Percentiles rank a stretch among this genome's conserved stretches.
phyloP scores from a whole-genome alignment of 176 grass and related monocot genomes.

The Phyllostachys edulis region DNA sequence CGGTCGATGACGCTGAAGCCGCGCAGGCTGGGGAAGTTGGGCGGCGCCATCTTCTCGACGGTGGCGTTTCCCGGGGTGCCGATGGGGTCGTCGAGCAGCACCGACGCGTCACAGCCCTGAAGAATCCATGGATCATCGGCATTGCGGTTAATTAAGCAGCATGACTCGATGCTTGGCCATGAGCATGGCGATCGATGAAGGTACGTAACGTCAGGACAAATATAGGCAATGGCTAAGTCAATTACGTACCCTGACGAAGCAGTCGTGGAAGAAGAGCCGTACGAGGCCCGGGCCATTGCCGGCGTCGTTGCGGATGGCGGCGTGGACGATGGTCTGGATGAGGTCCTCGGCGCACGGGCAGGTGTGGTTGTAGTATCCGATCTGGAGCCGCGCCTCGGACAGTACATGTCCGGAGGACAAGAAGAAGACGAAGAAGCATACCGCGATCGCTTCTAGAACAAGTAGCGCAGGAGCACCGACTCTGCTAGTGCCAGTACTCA shows the following conservation, averaged over 20 bases:
- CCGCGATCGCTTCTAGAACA: not conserved
- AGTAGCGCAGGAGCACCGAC: not conserved
- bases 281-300: slow-evolving; percentile 60
- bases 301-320: slow-evolving; percentile 36
- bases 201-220: too few relatives aligned
- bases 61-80: slow-evolving; percentile 20
- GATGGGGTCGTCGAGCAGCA: slow-evolving; percentile 49
- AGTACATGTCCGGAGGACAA: not conserved
- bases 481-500: not conserved
- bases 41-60: slow-evolving; percentile 20
- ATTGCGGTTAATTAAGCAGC: not conserved
- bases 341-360: slow-evolving; percentile 39
- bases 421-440: not conserved
- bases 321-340: slow-evolving; percentile 44
- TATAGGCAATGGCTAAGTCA: not conserved
- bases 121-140: too few relatives aligned
- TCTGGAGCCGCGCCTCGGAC: slow-evolving; percentile 29
- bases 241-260: slow-evolving; percentile 57
- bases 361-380: slow-evolving; percentile 28
- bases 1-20: slow-evolving; percentile 48
- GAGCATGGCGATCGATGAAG: too few relatives aligned
- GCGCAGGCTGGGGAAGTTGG: slow-evolving; percentile 61
- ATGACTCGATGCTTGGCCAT: too few relatives aligned
- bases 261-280: slow-evolving; percentile 78
- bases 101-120: slow-evolving; percentile 71